Conservation (phyloP, 352 stramenopile species). For the Phytophthora cactorum region DNA sequence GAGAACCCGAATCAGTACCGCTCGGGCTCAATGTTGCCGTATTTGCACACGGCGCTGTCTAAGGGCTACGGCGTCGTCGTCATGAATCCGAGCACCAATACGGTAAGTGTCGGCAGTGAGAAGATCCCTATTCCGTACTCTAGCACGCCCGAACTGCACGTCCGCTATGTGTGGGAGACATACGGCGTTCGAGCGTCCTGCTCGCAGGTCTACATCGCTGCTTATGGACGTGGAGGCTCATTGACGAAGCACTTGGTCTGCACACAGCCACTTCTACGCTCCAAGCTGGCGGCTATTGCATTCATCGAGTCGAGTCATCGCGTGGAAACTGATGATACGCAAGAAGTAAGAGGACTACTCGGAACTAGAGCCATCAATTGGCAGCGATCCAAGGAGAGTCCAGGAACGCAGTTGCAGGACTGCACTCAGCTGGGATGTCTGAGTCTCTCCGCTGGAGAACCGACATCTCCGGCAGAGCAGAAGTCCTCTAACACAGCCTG, state of each 20-base stretch:
- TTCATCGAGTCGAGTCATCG: slow-evolving; percentile 88
- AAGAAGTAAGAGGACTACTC: slow-evolving; percentile 69
- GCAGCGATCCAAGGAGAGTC: slow-evolving; percentile 75
- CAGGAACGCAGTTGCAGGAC: slow-evolving; percentile 73
- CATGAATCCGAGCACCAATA: slow-evolving; percentile 84
- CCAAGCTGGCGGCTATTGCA: slow-evolving; percentile 73
- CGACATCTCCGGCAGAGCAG: slow-evolving; percentile 58
- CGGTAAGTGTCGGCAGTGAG: slow-evolving; percentile 66
- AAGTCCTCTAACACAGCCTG: slow-evolving; percentile 83
- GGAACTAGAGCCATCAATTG: slow-evolving; percentile 84
- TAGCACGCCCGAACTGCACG: slow-evolving; percentile 78
- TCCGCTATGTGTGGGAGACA: slow-evolving; percentile 85
- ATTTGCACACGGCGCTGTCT: slow-evolving; percentile 78
- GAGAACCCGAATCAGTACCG: slow-evolving; percentile 82
- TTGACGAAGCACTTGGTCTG: slow-evolving; percentile 81
- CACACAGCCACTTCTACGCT: slow-evolving; percentile 65
- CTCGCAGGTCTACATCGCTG: slow-evolving; percentile 81
- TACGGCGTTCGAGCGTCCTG: slow-evolving; percentile 74
- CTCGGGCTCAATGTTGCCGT: slow-evolving; percentile 84
- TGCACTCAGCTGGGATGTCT: slow-evolving; percentile 76
- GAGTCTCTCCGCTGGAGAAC: slow-evolving; percentile 79
- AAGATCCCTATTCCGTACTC: slow-evolving; percentile 83
- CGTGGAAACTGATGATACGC: slow-evolving; percentile 65
- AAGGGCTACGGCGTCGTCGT: slow-evolving; percentile 87
- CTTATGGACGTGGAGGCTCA: slow-evolving; percentile 73